A percentile compares a stretch with the other conserved stretches of the same genome.
These are phyloP conservation scores for Scopulariopsis brevicaulis DNA, from an alignment of 2,329 filamentous ascomycete species.

Conservation along the genomic window DNA sequence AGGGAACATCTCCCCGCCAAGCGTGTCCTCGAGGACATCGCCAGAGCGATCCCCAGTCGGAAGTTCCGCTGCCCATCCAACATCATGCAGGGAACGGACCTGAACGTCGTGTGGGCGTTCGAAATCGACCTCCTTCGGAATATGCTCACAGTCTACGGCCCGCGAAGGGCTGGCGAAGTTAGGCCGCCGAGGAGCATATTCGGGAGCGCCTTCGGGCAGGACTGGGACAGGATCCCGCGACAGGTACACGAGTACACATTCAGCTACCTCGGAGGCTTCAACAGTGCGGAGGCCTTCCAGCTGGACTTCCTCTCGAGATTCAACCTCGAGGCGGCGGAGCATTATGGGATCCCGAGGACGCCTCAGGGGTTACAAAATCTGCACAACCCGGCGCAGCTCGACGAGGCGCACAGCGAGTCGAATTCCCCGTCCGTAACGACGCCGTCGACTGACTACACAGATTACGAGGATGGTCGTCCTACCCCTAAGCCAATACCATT, in stretches of 20 bases:
- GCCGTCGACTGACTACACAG: background rate
- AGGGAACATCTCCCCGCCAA: background rate
- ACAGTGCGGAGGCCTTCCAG: background rate
- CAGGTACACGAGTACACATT: background rate
- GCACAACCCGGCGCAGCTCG: background rate
- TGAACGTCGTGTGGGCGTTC: background rate
- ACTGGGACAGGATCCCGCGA: background rate
- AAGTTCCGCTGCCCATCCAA: no score
- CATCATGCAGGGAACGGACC: background rate
- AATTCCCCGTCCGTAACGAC: background rate
- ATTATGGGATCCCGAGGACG: background rate
- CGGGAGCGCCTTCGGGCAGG: background rate
- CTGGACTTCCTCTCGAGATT: background rate
- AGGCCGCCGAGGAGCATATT: background rate
- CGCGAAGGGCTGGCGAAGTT: background rate
- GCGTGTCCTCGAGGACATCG: background rate
- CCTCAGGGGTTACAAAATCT: background rate
- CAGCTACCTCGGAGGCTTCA: background rate
- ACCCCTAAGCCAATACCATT: background rate
- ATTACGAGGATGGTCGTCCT: background rate
- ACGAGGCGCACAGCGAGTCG: background rate
- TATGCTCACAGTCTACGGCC: background rate
- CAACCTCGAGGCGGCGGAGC: background rate
- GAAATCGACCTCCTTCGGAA: background rate
- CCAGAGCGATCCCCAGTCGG: background rate